A percentile compares a stretch with the other conserved stretches of the same genome.
Conservation (phyloP, 495 filamentous ascomycete species). For the Penicillium ucsense region DNA sequence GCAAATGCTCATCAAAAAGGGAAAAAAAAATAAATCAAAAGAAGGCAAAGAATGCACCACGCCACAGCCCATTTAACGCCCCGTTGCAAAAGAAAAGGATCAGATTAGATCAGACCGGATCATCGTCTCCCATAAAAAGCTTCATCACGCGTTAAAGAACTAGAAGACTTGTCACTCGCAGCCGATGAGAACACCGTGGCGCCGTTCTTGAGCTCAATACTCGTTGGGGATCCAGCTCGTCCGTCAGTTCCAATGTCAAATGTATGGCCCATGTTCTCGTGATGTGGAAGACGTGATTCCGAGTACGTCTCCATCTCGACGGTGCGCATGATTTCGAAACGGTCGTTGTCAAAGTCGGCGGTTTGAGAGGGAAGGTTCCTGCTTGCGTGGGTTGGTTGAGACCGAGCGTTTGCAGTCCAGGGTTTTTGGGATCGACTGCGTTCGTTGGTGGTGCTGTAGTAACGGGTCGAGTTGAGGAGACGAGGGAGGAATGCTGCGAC, state of each 20-base stretch:
- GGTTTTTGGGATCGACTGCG: conserved; percentile 16
- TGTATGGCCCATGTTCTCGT: conserved; percentile 5
- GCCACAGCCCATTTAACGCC: too few relatives aligned
- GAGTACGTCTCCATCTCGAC: conserved; percentile 29
- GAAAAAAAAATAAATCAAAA: too few relatives aligned
- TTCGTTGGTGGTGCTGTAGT: conserved; percentile 11
- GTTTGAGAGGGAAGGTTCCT: not conserved
- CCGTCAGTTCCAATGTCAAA: conserved; percentile 7
- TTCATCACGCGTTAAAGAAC: conserved; percentile 1
- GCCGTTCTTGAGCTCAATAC: conserved; percentile 13
- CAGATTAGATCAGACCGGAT: not conserved
- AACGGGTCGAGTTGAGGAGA: conserved; percentile 22
- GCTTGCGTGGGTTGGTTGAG: conserved; percentile 6
- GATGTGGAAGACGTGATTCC: conserved; percentile 12
- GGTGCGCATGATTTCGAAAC: conserved; percentile 18
- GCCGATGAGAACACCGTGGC: conserved; percentile 11
- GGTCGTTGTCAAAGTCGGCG: conserved; percentile 12
- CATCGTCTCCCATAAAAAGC: not conserved
- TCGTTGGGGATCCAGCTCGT: conserved; percentile 9
- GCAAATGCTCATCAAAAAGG: too few relatives aligned
- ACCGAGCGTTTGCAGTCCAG: conserved; percentile 17
- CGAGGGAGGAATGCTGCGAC: conserved; percentile 34
- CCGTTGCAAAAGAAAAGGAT: not conserved
- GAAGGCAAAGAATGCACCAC: too few relatives aligned
- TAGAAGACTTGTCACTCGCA: conserved; percentile 12